Conservation (phyloP, 768 basidiomycete species). For the Rhodotorula toruloides region DNA sequence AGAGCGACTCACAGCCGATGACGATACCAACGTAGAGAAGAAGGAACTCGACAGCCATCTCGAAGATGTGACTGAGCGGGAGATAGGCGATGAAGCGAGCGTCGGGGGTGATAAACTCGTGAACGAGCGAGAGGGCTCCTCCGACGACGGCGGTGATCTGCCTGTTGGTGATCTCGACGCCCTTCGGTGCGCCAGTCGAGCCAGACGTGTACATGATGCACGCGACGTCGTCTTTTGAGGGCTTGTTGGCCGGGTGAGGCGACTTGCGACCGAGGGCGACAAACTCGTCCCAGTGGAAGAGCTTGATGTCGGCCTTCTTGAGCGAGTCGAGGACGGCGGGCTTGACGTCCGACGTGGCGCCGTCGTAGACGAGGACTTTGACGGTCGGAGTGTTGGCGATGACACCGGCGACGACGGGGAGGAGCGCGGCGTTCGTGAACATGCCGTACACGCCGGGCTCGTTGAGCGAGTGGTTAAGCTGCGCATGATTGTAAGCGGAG, state of each 20-base stretch:
- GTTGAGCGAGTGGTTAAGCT: constrained; percentile 79
- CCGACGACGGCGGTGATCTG: constrained; percentile 69
- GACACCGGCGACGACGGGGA: constrained; percentile 69
- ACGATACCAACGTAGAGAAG: constrained; percentile 18
- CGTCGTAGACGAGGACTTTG: constrained; percentile 79
- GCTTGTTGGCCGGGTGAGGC: constrained; percentile 54
- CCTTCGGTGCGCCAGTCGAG: constrained; percentile 50
- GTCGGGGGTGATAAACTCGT: constrained; percentile 29
- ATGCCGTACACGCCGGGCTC: constrained; percentile 76
- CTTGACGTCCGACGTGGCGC: constrained; percentile 48
- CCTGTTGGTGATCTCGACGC: constrained; percentile 77
- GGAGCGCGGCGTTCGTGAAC: constrained; percentile 87
- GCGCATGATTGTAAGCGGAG: neutral
- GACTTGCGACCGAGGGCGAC: constrained; percentile 59
- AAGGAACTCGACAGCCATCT: constrained; percentile 88
- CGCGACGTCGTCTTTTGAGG: constrained; percentile 55
- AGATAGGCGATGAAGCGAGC: constrained; percentile 73
- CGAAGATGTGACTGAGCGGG: constrained; percentile 65
- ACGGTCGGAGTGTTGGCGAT: constrained; percentile 67
- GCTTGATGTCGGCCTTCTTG: constrained; percentile 46
- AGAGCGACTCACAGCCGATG: neutral
- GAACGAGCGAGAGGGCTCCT: constrained; percentile 10
- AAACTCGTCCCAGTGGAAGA: constrained; percentile 64
- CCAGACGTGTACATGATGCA: constrained; percentile 73
- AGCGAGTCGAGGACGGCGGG: constrained; percentile 57